Conservation (phyloP, 2,329 filamentous ascomycete genomes). For the Sphaerulina populicola region DNA sequence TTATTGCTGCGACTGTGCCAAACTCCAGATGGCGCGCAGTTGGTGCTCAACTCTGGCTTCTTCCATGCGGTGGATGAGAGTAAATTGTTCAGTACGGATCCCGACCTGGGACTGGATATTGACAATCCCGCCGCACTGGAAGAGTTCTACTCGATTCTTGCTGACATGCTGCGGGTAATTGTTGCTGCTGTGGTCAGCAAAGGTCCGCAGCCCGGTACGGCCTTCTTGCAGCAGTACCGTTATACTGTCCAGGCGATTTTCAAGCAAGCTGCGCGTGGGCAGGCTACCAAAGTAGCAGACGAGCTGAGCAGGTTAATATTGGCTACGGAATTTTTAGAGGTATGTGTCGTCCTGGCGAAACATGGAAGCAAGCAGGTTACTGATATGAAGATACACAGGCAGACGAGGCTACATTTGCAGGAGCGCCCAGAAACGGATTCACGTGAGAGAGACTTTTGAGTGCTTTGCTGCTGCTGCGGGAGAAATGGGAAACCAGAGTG, state of each 20-base stretch:
- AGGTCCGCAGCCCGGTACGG: slow-evolving; percentile 65
- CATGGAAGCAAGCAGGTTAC: background rate
- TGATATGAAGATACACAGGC: slow-evolving; percentile 9
- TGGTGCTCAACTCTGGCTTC: slow-evolving; percentile 81
- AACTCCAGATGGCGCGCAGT: slow-evolving; percentile 71
- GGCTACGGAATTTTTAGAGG: slow-evolving; percentile 77
- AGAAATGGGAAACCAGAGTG: background rate
- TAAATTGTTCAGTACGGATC: slow-evolving; percentile 79
- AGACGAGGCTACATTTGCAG: slow-evolving; percentile 11
- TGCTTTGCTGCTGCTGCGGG: background rate
- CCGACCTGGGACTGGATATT: slow-evolving; percentile 76
- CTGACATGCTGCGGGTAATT: slow-evolving; percentile 71
- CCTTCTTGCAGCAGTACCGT: slow-evolving; percentile 74
- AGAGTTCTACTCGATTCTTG: slow-evolving; percentile 76
- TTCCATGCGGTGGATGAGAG: slow-evolving; percentile 74
- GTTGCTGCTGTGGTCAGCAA: slow-evolving; percentile 72
- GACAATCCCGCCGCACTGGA: slow-evolving; percentile 62
- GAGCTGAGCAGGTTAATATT: slow-evolving; percentile 75
- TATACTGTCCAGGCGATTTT: slow-evolving; percentile 80
- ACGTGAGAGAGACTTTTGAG: slow-evolving; percentile 6
- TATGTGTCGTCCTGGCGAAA: slow-evolving; percentile 40
- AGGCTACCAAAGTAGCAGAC: slow-evolving; percentile 67
- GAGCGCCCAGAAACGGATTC: slow-evolving; percentile 12
- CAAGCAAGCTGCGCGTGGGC: slow-evolving; percentile 56
- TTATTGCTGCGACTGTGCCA: slow-evolving; percentile 78